Percentiles rank a stretch among this genome's conserved stretches.
Evolutionary conservation across 192 early-diverging fungal species (phyloP).

Genomic region (Pilaira anomala): DNA sequence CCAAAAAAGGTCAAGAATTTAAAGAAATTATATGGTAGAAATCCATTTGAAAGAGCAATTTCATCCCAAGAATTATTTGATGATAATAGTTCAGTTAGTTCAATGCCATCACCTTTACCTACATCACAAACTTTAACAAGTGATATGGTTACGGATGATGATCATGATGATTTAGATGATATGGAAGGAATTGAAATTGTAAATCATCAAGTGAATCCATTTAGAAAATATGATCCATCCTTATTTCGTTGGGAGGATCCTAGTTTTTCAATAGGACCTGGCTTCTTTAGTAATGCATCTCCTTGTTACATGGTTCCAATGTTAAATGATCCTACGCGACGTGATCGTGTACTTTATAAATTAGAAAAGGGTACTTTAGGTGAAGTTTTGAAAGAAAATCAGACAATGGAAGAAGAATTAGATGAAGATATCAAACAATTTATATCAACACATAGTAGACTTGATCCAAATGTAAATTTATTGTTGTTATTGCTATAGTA

Average conservation of each 20-base stretch:
- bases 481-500: too few species aligned
- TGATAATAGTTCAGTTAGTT: background rate
- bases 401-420: background rate
- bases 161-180: background rate
- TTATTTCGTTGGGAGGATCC: background rate
- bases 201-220: too few species aligned
- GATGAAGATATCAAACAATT: slow-evolving; percentile 2
- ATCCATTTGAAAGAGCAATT: background rate
- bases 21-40: slow-evolving; percentile 14
- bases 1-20: slow-evolving; percentile 8
- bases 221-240: slow-evolving; percentile 3
- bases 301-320: background rate
- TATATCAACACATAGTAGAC: background rate
- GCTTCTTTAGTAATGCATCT: background rate
- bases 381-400: background rate
- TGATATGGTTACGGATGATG: background rate
- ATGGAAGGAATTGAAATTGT: too few species aligned
- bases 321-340: background rate
- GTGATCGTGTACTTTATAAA: slow-evolving; percentile 3
- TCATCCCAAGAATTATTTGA: background rate
- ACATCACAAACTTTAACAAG: background rate
- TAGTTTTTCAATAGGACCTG: background rate
- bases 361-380: slow-evolving; percentile 7
- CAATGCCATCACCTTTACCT: background rate
- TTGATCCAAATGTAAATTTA: background rate